A percentile compares a stretch with the other conserved stretches of the same genome.
phyloP scores from a whole-genome alignment of 192 early-diverging fungal genomes.

The Coemansia sp. region DNA sequence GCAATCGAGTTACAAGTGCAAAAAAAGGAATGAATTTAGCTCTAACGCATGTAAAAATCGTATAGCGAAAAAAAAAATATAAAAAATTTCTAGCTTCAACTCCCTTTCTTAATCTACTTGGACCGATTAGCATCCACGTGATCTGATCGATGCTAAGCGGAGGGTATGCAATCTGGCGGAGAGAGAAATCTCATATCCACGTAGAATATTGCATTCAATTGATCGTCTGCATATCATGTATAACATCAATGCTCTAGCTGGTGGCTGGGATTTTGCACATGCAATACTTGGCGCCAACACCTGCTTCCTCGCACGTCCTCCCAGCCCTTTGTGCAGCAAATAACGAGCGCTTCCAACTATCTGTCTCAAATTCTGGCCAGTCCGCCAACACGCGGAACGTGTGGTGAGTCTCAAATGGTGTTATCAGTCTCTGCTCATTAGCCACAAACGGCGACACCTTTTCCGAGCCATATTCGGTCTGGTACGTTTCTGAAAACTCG shows the following conservation, averaged over 20 bases:
- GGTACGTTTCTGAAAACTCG: slow-evolving; percentile 28
- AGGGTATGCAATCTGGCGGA: not conserved
- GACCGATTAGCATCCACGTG: not conserved
- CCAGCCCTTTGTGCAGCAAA: slow-evolving; percentile 26
- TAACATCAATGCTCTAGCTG: not conserved
- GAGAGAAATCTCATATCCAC: not conserved
- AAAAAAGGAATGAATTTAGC: not conserved
- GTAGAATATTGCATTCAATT: too few relatives aligned
- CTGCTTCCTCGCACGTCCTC: slow-evolving; percentile 34
- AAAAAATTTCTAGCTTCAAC: not conserved
- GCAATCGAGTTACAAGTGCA: not conserved
- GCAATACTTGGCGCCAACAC: slow-evolving; percentile 35
- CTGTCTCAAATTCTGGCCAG: slow-evolving; percentile 28
- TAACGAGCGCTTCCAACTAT: slow-evolving; percentile 31
- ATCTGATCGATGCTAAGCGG: not conserved
- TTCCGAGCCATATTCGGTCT: slow-evolving; percentile 10
- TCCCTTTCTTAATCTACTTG: not conserved
- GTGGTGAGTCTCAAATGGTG: slow-evolving; percentile 41
- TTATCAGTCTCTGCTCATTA: slow-evolving; percentile 44
- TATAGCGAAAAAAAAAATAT: slow-evolving; percentile 5
- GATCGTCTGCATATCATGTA: too few relatives aligned
- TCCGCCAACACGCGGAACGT: slow-evolving; percentile 38
- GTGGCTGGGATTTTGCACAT: slow-evolving; percentile 19
- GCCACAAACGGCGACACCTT: slow-evolving; percentile 20
- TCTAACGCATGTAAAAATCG: not conserved